Conservation (phyloP, 306 rosid genomes). For the Calophaca sinica region DNA sequence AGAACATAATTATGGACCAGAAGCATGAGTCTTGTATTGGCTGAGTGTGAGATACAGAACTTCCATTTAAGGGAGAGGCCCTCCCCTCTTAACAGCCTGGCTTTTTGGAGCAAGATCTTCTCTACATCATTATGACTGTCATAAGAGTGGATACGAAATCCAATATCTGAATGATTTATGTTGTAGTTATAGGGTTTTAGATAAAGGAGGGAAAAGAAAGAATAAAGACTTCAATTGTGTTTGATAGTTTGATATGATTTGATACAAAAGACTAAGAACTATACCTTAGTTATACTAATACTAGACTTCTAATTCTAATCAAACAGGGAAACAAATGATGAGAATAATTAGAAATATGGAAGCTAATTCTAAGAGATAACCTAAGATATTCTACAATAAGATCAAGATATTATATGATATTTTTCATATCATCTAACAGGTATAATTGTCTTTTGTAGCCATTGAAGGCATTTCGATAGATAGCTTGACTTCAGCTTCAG, state of each 20-base stretch:
- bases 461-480: slow-evolving; percentile 79
- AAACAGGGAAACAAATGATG: not conserved
- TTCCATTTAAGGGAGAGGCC: too few species aligned
- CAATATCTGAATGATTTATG: slow-evolving; percentile 8
- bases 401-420: not conserved
- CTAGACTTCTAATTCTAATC: not conserved
- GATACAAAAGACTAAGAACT: not conserved
- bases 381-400: not conserved
- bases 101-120: slow-evolving; percentile 26
- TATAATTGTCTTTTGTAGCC: slow-evolving; percentile 58
- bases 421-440: slow-evolving; percentile 21
- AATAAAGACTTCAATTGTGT: not conserved
- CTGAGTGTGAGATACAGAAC: slow-evolving; percentile 24
- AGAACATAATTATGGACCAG: slow-evolving; percentile 24
- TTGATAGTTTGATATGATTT: slow-evolving; percentile 5
- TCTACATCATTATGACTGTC: slow-evolving; percentile 36
- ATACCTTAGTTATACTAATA: not conserved
- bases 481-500: slow-evolving; percentile 70
- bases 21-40: slow-evolving; percentile 31
- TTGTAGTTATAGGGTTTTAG: slow-evolving; percentile 16
- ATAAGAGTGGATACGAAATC: slow-evolving; percentile 17
- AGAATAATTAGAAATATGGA: not conserved
- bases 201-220: not conserved
- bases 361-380: not conserved
- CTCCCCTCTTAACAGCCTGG: slow-evolving; percentile 14